Base-by-base conservation (phyloP, 148 eudicot genomes). In the Fagopyrum esculentum region DNA sequence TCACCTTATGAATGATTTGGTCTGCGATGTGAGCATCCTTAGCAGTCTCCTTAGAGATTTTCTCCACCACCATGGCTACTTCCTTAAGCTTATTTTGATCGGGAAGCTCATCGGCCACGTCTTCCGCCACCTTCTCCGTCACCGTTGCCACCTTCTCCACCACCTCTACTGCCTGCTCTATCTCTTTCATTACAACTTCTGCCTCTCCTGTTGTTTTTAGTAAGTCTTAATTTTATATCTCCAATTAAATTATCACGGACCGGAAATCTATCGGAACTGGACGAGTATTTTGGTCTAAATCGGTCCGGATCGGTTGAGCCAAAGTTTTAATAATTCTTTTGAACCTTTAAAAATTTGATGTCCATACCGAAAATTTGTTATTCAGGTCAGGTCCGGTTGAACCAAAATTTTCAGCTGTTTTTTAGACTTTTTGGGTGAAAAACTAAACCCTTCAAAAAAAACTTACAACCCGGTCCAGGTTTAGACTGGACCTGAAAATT, bases 141-240 rank as follows among this genome's bases (percentile, higher is more conserved):
- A 80, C 82, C 5, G 76, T 78, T 0, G 97, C 94, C 71, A 88
- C 91, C 77, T 86, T 89, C 22, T 89, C 97, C 70, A 93, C 90
- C 78, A 82, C 83, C 79, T 89, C 92, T 8, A 89, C 94, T 76
- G 44, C 91, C 49, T 79, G 80, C 73, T 91, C 97, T 2, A 76
- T 91, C 72, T 88, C 98, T 73, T 85, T 80, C 44, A 87, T 79
- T 9, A 83, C 86, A 73, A 73, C 69, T 73, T 85, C 92, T 35
- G 87, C 90, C 81, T 89, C 82, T 0, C 84, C 98, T 90, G 74
- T 35, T 19, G 6, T 19, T 16, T 45, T 1, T n/a, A 17, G 9
- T 2, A 66, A 7, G 4, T 35, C 40, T 35, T 35, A 35, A 35
- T 35, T 7, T 49, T 49, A 8, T 49, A 49, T 7, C 52, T 49